phyloP scores from a whole-genome alignment of 2,329 filamentous ascomycete species.

The Cadophora sp. region DNA sequence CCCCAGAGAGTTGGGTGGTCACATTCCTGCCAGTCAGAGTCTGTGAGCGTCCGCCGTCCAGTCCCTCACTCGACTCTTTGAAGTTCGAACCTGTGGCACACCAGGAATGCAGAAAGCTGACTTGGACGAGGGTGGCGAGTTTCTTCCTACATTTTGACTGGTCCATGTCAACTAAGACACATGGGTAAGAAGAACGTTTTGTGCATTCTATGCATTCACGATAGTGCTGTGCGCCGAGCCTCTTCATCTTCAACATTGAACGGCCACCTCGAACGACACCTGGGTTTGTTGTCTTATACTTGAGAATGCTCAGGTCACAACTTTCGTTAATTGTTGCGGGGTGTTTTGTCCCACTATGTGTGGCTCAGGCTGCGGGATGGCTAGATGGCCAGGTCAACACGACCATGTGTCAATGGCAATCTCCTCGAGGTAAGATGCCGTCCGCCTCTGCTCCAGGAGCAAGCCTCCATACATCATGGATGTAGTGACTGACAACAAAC shows the following conservation, averaged over 20 bases:
- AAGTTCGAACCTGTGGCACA: slow-evolving; percentile 1
- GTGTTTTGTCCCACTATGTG: slow-evolving; percentile 40
- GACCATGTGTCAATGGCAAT: slow-evolving; percentile 64
- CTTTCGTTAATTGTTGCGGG: slow-evolving; percentile 25
- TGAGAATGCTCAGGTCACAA: slow-evolving; percentile 31
- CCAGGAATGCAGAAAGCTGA: slow-evolving; percentile 15
- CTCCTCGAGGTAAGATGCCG: slow-evolving; percentile 48
- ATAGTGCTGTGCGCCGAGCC: slow-evolving; percentile 22
- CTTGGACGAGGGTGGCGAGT: slow-evolving; percentile 14
- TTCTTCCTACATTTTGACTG: slow-evolving; percentile 8
- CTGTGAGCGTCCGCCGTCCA: slow-evolving; percentile 5
- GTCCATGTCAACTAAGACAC: not conserved
- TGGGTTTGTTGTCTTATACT: not conserved
- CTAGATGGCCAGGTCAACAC: slow-evolving; percentile 58
- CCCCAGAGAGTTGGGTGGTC: slow-evolving; percentile 7
- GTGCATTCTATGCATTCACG: slow-evolving; percentile 15
- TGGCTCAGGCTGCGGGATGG: slow-evolving; percentile 58
- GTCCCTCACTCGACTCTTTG: not conserved
- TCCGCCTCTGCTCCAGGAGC: slow-evolving; percentile 15
- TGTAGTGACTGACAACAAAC: slow-evolving; percentile 38
- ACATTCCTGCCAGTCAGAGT: not conserved
- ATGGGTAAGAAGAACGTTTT: slow-evolving; percentile 16
- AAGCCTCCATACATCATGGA: not conserved
- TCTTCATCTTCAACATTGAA: slow-evolving; percentile 22
- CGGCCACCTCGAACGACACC: slow-evolving; percentile 1